Percentiles rank a stretch among this genome's conserved stretches.
These are phyloP conservation scores for Penicillium coprophilum DNA, from an alignment of 495 filamentous ascomycete species.

Conservation along the genomic window DNA sequence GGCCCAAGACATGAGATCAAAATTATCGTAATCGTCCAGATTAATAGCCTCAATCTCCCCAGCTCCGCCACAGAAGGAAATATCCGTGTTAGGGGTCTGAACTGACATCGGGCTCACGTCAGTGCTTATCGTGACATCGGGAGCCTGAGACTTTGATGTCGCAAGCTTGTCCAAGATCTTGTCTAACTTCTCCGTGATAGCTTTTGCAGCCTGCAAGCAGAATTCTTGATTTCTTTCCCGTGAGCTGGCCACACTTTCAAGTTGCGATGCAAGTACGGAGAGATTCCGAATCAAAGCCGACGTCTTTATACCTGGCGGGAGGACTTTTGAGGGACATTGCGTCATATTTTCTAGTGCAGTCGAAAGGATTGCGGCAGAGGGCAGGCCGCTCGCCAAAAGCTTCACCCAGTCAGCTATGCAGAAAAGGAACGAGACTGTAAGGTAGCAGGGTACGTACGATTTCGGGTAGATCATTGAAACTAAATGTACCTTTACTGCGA, in stretches of 20 bases:
- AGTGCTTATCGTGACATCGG: conserved; percentile 11
- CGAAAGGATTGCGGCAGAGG: conserved; percentile 15
- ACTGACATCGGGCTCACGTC: conserved; percentile 13
- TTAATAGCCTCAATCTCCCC: conserved; percentile 16
- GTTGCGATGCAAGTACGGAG: conserved; percentile 19
- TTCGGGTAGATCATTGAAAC: conserved; percentile 15
- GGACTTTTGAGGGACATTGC: conserved; percentile 5
- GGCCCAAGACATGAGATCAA: conserved; percentile 19
- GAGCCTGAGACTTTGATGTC: conserved; percentile 7
- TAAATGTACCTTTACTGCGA: conserved; percentile 8
- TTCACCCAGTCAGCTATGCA: conserved; percentile 5
- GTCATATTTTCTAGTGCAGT: conserved; percentile 15
- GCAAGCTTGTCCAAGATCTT: conserved; percentile 17
- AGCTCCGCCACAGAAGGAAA: conserved; percentile 6
- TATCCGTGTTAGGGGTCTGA: conserved; percentile 9
- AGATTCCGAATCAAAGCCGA: conserved; percentile 21
- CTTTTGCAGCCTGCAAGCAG: conserved; percentile 22
- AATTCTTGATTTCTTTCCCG: conserved; percentile 20
- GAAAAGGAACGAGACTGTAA: background rate
- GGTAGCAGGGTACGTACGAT: conserved; percentile 14
- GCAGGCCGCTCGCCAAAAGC: conserved; percentile 19
- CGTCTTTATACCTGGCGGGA: conserved; percentile 17
- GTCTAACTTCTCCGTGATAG: conserved; percentile 21
- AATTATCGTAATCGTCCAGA: conserved; percentile 17
- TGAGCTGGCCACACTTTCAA: conserved; percentile 19